These are phyloP conservation scores for Microdochium nivale DNA, from an alignment of 2,329 filamentous ascomycete genomes.

Conservation along the genomic window DNA sequence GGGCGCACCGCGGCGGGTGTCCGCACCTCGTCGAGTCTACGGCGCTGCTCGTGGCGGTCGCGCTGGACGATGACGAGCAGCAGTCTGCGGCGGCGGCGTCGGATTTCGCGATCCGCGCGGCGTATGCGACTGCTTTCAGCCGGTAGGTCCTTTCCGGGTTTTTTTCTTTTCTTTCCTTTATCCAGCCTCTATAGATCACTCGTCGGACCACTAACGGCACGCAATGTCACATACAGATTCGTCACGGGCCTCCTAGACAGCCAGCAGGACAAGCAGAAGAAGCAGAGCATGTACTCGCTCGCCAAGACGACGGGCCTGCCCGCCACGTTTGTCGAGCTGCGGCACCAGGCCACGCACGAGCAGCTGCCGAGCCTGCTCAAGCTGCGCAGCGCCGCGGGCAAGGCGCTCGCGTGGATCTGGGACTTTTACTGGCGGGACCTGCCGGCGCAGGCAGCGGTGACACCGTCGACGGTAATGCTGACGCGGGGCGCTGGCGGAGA, in stretches of 20 bases:
- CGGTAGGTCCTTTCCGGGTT: slow-evolving; percentile 37
- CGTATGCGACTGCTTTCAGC: slow-evolving; percentile 68
- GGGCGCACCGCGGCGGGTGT: slow-evolving; percentile 66
- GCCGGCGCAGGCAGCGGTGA: slow-evolving; percentile 10
- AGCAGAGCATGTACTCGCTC: slow-evolving; percentile 64
- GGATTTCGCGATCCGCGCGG: slow-evolving; percentile 54
- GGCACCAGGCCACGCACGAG: slow-evolving; percentile 86
- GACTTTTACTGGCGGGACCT: slow-evolving; percentile 71
- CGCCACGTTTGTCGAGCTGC: slow-evolving; percentile 76
- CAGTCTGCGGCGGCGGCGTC: slow-evolving; percentile 24
- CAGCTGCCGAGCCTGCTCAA: slow-evolving; percentile 70
- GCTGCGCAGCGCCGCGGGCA: slow-evolving; percentile 58
- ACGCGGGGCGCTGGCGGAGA: slow-evolving; percentile 1
- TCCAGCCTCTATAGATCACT: background rate
- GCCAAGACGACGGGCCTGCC: slow-evolving; percentile 62
- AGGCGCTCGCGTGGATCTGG: slow-evolving; percentile 80
- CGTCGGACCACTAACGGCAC: background rate
- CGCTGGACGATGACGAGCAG: slow-evolving; percentile 50
- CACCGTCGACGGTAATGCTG: slow-evolving; percentile 1
- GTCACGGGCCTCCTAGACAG: slow-evolving; percentile 73
- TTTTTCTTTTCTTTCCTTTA: slow-evolving; percentile 1
- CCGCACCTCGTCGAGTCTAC: slow-evolving; percentile 76
- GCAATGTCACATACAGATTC: slow-evolving; percentile 41
- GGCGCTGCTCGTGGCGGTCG: slow-evolving; percentile 60
- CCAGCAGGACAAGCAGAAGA: slow-evolving; percentile 58